Conservation (phyloP, 495 filamentous ascomycete genomes). For the Penicillium cinerascens region DNA sequence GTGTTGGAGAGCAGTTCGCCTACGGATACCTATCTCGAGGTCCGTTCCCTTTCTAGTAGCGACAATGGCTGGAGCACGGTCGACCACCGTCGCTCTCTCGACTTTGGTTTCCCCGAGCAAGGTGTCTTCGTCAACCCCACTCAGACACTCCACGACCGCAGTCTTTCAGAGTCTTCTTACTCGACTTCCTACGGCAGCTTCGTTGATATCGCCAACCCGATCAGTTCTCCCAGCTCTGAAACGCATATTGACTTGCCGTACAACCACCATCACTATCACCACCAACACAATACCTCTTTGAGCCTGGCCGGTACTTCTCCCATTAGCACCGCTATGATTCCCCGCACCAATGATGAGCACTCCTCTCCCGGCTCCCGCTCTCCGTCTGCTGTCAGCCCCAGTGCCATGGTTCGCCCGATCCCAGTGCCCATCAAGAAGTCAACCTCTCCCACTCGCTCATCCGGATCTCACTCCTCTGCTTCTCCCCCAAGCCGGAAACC, state of each 20-base stretch:
- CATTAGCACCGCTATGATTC: slow-evolving; percentile 38
- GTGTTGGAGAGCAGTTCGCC: slow-evolving; percentile 73
- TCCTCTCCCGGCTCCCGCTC: slow-evolving; percentile 40
- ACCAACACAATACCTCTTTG: slow-evolving; percentile 33
- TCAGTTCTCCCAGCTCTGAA: slow-evolving; percentile 65
- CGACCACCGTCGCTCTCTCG: slow-evolving; percentile 56
- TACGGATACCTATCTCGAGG: slow-evolving; percentile 77
- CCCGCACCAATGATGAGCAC: slow-evolving; percentile 30
- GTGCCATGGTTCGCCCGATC: slow-evolving; percentile 57
- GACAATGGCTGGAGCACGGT: slow-evolving; percentile 82
- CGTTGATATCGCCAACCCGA: slow-evolving; percentile 71
- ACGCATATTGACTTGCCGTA: slow-evolving; percentile 62
- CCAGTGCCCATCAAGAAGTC: slow-evolving; percentile 69
- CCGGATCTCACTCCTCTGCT: slow-evolving; percentile 58
- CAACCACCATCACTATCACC: slow-evolving; percentile 23
- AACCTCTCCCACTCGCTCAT: slow-evolving; percentile 53
- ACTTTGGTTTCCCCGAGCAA: slow-evolving; percentile 49
- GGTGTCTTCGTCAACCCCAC: slow-evolving; percentile 79
- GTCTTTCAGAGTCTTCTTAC: slow-evolving; percentile 78
- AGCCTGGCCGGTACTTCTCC: slow-evolving; percentile 25
- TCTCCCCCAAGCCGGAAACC: slow-evolving; percentile 66
- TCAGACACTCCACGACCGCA: slow-evolving; percentile 79
- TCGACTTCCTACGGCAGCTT: slow-evolving; percentile 74
- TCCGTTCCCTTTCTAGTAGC: slow-evolving; percentile 76
- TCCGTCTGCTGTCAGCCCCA: slow-evolving; percentile 60